Conservation (phyloP, 2,329 filamentous ascomycete genomes). For the Capronia epimyces region DNA sequence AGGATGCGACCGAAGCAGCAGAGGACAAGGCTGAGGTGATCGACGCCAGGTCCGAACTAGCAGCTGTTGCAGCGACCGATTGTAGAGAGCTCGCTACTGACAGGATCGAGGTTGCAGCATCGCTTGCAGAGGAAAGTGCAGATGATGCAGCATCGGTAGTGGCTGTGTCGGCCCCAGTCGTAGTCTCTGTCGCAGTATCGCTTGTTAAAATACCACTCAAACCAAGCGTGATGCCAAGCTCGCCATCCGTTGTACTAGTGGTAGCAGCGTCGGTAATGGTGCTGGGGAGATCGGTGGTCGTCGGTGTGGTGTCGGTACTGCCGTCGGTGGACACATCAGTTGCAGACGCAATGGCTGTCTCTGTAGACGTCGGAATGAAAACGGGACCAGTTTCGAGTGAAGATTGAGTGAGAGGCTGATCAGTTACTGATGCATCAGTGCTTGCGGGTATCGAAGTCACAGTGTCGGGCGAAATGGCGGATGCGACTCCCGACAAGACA, state of each 20-base stretch:
- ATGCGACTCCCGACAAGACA: conserved; percentile 19
- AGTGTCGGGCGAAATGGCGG: conserved; percentile 11
- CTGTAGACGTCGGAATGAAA: background rate
- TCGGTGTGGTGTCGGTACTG: conserved; percentile 7
- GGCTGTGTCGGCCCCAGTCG: conserved; percentile 25
- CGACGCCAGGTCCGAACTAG: conserved; percentile 15
- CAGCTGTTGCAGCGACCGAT: conserved; percentile 18
- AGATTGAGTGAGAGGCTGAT: background rate
- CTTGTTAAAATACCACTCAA: conserved; percentile 14
- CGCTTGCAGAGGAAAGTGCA: conserved; percentile 15
- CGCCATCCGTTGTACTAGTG: background rate
- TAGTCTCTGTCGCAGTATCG: conserved; percentile 10
- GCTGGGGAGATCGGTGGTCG: conserved; percentile 13
- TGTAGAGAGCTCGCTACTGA: conserved; percentile 21
- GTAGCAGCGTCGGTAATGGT: conserved; percentile 9
- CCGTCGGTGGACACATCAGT: conserved; percentile 1
- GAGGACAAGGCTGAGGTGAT: conserved; percentile 23
- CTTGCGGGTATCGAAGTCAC: conserved; percentile 10
- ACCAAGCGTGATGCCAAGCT: conserved; percentile 16
- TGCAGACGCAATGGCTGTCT: conserved; percentile 7
- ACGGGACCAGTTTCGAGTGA: background rate
- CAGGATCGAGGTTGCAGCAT: conserved; percentile 20
- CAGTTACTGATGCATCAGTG: conserved; percentile 13
- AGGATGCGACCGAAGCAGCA: conserved; percentile 16
- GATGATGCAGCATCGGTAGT: conserved; percentile 12